Conservation (phyloP, 306 rosid genomes). For the Albizia julibrissin region DNA sequence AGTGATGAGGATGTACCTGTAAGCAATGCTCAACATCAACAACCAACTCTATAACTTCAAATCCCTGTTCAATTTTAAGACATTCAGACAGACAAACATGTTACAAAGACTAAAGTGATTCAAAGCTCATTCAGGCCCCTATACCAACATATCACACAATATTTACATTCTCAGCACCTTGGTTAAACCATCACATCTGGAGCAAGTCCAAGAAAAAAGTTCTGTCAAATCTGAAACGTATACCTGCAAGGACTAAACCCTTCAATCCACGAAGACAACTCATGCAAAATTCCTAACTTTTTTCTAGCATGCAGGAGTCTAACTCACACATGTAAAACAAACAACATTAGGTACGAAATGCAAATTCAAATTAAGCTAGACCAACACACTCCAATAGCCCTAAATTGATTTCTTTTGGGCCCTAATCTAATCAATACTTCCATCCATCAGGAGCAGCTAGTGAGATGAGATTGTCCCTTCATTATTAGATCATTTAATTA, state of each 20-base stretch:
- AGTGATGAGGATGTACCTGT: conserved; percentile 58
- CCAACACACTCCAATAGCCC: not conserved
- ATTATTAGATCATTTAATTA: conserved; percentile 26
- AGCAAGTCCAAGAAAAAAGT: conserved; percentile 90
- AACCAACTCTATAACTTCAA: conserved; percentile 86
- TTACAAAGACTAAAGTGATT: conserved; percentile 10
- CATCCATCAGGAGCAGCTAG: conserved; percentile 20
- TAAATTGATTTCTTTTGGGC: conserved; percentile 23
- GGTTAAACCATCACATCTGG: conserved; percentile 72
- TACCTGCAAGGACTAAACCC: conserved; percentile 61
- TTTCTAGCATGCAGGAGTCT: not conserved
- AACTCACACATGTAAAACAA: not conserved
- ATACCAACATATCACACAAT: conserved; percentile 25
- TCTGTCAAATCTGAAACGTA: conserved; percentile 83
- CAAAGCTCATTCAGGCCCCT: conserved; percentile 9
- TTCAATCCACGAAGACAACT: conserved; percentile 33
- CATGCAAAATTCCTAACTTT: not conserved
- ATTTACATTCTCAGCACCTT: conserved; percentile 60
- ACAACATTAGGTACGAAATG: conserved; percentile 12
- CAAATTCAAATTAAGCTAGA: conserved; percentile 8
- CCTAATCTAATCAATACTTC: conserved; percentile 13
- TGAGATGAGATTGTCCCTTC: conserved; percentile 21
- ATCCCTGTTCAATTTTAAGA: conserved; percentile 68
- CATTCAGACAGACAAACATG: conserved; percentile 25
- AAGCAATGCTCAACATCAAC: conserved; percentile 95